Evolutionary conservation across 2,329 filamentous ascomycete species (phyloP), one percentile per base, ranked within the genome.

Genomic region (Didymella lethalis): DNA sequence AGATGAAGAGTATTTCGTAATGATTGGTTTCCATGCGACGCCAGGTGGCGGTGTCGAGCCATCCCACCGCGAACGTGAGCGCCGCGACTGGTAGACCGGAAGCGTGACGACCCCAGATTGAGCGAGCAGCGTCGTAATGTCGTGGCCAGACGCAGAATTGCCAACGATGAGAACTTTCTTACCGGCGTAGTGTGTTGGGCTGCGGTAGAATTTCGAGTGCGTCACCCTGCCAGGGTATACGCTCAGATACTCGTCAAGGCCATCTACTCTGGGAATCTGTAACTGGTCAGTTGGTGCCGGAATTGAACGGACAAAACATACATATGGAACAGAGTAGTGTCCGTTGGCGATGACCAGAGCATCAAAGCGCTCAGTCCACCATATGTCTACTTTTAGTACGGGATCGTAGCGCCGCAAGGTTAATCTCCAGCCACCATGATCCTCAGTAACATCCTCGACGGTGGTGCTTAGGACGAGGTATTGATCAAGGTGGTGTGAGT

Each of bases 311-410:
- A 6, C 12, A 7, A 20, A 7, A 50, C 77, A n/a, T 77, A 85
- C 82, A 62, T 62, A 74, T 16, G 73, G 72, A 10, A 75, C 63
- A 5, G 71, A 70, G 40, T 74, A 75, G 55, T 76, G 73, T 3
- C 73, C 72, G 40, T 73, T 75, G 14, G 71, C 72, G n/a, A 76
- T 57, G 20, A 75, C 58, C 0, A 75, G 55, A 10, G 71, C 71
- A 57, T 76, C 78, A 78, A 84, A 86, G 0, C 71, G 63, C 28
- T 86, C 83, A 47, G 82, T 75, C 83, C 84, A 85, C 84, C 84
- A 86, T 0, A 79, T 45, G 55, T 86, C 84, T 0, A 82, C 74
- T 8, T 79, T 70, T 1, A 75, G 73, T 1, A 76, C 64, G 0
- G 76, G 63, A 49, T 85, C 82, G 41, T 83, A 72, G 57, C 79